Percentiles rank a stretch among this genome's conserved stretches.
Conservation (phyloP, 192 early-diverging fungal species). For the Backusella morwellensis region DNA sequence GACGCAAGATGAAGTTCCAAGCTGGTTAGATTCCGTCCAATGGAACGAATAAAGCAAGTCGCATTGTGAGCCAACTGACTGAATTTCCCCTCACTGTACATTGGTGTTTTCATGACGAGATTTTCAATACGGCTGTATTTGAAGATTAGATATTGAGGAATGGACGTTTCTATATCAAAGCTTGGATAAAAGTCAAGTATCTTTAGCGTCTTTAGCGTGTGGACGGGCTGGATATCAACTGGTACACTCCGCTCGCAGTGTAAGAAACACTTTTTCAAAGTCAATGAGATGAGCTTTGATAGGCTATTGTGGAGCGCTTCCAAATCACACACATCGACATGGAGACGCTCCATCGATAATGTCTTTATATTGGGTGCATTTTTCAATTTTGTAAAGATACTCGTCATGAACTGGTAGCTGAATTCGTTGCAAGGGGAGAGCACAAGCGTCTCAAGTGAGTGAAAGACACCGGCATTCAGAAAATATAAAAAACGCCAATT, state of each 20-base stretch:
- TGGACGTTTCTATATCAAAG: not conserved
- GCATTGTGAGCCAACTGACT: not conserved
- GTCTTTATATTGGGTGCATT: not conserved
- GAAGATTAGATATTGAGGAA: not conserved
- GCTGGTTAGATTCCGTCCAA: not conserved
- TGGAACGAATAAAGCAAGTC: not conserved
- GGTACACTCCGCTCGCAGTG: not conserved
- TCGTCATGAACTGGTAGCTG: not conserved
- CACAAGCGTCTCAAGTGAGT: not conserved
- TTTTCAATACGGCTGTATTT: not conserved
- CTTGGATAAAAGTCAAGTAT: not conserved
- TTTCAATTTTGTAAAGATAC: not conserved
- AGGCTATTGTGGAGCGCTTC: not conserved
- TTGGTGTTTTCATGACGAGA: not conserved
- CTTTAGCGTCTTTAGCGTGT: not conserved
- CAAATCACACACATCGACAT: not conserved
- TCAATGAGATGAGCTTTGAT: not conserved
- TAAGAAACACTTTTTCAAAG: slow-evolving; percentile 4
- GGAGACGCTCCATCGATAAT: not conserved
- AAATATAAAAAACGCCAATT: not conserved
- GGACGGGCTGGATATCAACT: not conserved
- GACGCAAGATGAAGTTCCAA: not conserved
- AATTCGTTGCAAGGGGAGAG: not conserved
- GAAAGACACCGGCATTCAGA: not conserved
- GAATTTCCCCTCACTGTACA: not conserved